Conservation (phyloP, 2,329 filamentous ascomycete species). For the Botrytis elliptica region DNA sequence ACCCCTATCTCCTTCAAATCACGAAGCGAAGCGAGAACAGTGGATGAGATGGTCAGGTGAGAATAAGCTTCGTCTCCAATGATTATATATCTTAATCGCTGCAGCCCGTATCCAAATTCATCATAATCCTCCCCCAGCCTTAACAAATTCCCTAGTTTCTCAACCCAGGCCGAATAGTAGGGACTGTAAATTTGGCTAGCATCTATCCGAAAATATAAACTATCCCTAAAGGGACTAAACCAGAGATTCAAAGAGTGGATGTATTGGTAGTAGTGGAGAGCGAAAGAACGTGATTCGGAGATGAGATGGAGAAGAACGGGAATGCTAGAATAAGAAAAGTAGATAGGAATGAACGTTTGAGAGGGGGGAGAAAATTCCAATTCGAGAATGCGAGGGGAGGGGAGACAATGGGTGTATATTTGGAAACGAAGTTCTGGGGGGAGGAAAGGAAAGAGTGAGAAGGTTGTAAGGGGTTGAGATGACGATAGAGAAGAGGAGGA, state of each 20-base stretch:
- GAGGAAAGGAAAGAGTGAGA: conserved; percentile 1
- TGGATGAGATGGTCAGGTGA: not conserved
- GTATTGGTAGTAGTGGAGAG: conserved; percentile 8
- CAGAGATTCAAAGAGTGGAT: not conserved
- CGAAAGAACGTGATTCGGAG: conserved; percentile 5
- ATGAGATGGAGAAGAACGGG: not conserved
- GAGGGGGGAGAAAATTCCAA: not conserved
- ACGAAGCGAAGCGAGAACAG: not conserved
- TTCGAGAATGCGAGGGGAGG: not conserved
- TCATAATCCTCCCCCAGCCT: not conserved
- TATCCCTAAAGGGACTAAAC: not conserved
- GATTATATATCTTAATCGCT: not conserved
- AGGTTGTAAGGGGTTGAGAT: not conserved
- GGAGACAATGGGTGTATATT: not conserved
- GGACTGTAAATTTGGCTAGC: not conserved
- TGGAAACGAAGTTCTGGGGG: not conserved
- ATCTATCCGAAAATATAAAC: not conserved
- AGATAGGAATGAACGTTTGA: conserved; percentile 3
- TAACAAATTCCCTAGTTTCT: not conserved
- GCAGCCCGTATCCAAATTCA: not conserved
- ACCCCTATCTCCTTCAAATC: conserved; percentile 5
- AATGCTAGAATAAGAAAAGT: conserved; percentile 2
- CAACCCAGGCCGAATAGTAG: not conserved
- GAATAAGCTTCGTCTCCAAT: not conserved
- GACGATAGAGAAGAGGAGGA: not conserved